Evolutionary conservation across 2,329 filamentous ascomycete species (phyloP), one percentile per base, ranked within the genome.

Genomic region (Mycogone perniciosa): DNA sequence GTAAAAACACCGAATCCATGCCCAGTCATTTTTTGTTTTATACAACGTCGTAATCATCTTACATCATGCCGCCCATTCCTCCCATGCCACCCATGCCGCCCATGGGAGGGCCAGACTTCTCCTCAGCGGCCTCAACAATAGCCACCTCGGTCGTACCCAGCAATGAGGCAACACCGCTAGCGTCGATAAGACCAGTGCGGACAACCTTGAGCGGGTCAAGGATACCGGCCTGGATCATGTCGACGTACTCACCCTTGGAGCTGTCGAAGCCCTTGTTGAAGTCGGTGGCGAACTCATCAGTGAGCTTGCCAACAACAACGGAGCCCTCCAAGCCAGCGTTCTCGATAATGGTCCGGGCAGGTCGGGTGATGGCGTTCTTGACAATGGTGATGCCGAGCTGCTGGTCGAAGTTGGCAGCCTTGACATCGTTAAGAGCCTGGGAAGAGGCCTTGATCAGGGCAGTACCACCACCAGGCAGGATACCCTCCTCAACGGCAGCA

Each of bases 241-340:
- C 92, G 60, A 96, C 90, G 75, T 96, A 99, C 78, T 97, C 88
- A 73, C 92, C 90, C 80, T 91, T 96, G 70, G 89, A 76, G 75
- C 88, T 93, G 81, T 99, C 89, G 76, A 89, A 99, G 59, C 93
- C 93, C 79, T 87, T 93, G 88, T 96, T 95, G 84, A 99, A 99
- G 74, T 99, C 91, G 59, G 70, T 69, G 69, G 82, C 90, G 69
- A 80, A 92, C 76, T 99, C 93, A 64, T 97, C 92, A 65, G 88
- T 93, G 62, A 99, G 87, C 84, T 99, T 99, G 71, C 93, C 93
- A 66, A 99, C 89, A 55, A 99, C 84, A 52, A 99, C 93, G 51
- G 89, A 92, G 62, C 93, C 92, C 78, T 99, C 93, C 26, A 91
- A 81, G 57, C 93, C 93, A 58, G 93, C 92, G 72, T 99, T 99